Conservation (phyloP, 2,329 filamentous ascomycete genomes). For the Hawksworthiomyces lignivorus region DNA sequence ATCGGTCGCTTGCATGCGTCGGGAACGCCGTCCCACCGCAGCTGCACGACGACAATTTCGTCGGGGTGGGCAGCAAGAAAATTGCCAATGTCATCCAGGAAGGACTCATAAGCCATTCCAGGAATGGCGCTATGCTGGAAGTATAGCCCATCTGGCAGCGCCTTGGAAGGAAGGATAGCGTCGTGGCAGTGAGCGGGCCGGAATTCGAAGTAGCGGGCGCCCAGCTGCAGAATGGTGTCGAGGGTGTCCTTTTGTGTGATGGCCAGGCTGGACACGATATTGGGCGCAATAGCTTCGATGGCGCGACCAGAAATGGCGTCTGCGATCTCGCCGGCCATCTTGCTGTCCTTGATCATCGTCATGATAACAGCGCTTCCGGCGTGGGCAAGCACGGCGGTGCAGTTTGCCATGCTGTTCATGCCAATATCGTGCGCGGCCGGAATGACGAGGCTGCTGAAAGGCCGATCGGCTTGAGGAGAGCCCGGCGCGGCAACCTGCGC, state of each 20-base stretch:
- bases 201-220: constrained; percentile 45
- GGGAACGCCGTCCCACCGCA: constrained; percentile 42
- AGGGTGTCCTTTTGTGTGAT: constrained; percentile 44
- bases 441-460: constrained; percentile 36
- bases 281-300: constrained; percentile 25
- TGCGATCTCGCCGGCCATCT: constrained; percentile 17
- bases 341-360: constrained; percentile 20
- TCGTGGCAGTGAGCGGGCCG: constrained; percentile 39
- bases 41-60: constrained; percentile 42
- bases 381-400: constrained; percentile 30
- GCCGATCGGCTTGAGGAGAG: constrained; percentile 29
- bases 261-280: constrained; percentile 39
- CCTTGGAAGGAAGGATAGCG: constrained; percentile 26
- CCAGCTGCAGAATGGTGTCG: constrained; percentile 34
- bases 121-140: constrained; percentile 45
- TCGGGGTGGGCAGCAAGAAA: constrained; percentile 33
- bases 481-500: constrained; percentile 30
- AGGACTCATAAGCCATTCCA: constrained; percentile 37
- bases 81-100: constrained; percentile 31
- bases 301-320: constrained; percentile 20
- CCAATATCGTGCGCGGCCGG: constrained; percentile 40
- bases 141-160: constrained; percentile 37
- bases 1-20: constrained; percentile 34
- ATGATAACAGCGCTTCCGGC: constrained; percentile 24
- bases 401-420: constrained; percentile 42